Evolutionary conservation across 2,329 filamentous ascomycete genomes (phyloP).

Genomic region (Sordariomycetes sp.): DNA sequence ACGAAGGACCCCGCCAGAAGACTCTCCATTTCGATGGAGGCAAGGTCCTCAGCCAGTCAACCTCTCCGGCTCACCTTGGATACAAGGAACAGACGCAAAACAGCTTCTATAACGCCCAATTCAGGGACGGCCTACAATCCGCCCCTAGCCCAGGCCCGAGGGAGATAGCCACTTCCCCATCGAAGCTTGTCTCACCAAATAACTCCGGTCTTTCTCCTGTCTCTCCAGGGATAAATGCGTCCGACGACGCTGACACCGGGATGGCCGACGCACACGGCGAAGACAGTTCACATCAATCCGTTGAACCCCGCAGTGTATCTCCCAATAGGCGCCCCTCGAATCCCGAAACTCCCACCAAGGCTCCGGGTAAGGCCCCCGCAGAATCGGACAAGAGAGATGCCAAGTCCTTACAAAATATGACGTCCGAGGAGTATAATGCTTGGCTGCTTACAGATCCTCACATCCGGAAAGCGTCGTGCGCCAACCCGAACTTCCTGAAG

Average conservation of each 20-base stretch:
- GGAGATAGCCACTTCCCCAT: conserved; percentile 10
- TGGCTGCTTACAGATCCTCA: conserved; percentile 73
- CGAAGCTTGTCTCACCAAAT: conserved; percentile 27
- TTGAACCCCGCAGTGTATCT: not conserved
- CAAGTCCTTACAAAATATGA: conserved; percentile 50
- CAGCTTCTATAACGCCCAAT: conserved; percentile 73
- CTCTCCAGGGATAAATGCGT: not conserved
- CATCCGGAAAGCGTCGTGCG: conserved; percentile 78
- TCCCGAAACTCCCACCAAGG: not conserved
- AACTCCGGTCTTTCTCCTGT: not conserved
- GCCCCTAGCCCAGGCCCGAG: not conserved
- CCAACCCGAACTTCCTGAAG: conserved; percentile 86
- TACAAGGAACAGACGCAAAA: conserved; percentile 74
- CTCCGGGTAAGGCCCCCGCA: not conserved
- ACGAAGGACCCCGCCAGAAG: conserved; percentile 76
- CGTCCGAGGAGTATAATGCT: conserved; percentile 88
- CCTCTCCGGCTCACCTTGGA: conserved; percentile 41
- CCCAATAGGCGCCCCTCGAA: not conserved
- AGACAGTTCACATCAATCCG: not conserved
- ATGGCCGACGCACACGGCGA: not conserved
- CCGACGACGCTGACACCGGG: not conserved
- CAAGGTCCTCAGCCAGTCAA: conserved; percentile 56
- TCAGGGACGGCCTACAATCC: conserved; percentile 28
- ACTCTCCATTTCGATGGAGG: conserved; percentile 54
- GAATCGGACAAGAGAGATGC: not conserved